Base-by-base conservation (phyloP, 1,284 basidiomycete genomes). In the Bjerkandera adusta region DNA sequence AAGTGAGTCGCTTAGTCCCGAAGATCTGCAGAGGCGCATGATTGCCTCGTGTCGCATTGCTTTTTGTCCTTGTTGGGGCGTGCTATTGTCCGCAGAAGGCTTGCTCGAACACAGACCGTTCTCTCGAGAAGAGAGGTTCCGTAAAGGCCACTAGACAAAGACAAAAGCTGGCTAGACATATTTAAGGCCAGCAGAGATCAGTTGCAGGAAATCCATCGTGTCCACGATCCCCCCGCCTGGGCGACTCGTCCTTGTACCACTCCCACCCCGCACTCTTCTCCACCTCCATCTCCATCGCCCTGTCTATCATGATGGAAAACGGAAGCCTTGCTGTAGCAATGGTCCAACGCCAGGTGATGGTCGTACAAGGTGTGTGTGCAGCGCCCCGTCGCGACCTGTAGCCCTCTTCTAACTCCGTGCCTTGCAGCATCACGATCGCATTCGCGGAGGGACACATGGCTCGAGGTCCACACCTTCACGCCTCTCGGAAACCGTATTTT, bases 401-500 rank as follows among this genome's bases (percentile, higher is more conserved):
- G 29, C 15, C 15, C 13, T 43, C 36, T 16, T 26, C 38, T 38
- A 5, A 35, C 42, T 43, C 29, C 22, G 32, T 43, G 32, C 26
- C 3, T 12, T 40, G 3, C 53, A 85, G 83, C 77, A 44, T 67
- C 72, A 16, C 76, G 76, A 35, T 70, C 74, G 3, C 79, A 83
- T 60, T 67, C 57, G 38, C 66, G 68, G 25, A 65, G 66, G 35
- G 81, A 85, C 36, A 72, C 66, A 47, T 80, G 71, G 64, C 57
- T 86, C 30, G 82, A 85, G 47, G 83, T 86, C 7, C 71, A 76
- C 57, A 78, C 77, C 3, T 85, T 75, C 58, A 61, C 70, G 1
- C 80, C 79, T 0, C 82, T 85, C 50, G 79, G 78, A 27, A 74
- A 77, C 42, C 71, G 79, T 46, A 65, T 81, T 43, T 85, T 86